phyloP scores from a whole-genome alignment of 306 rosid species.

The Cucumis cinereus region DNA sequence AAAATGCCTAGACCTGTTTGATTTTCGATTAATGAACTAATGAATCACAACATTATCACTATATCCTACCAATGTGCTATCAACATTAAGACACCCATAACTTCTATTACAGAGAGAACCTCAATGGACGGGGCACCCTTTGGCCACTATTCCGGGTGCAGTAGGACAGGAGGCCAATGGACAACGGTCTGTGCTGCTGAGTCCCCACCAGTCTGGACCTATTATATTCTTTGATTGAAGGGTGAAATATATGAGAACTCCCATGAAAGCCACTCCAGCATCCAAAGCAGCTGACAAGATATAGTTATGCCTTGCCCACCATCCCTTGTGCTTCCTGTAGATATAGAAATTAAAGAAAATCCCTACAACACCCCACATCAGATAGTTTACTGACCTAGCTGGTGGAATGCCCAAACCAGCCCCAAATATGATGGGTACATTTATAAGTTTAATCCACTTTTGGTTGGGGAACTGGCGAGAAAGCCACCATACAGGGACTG shows the following conservation, averaged over 20 bases:
- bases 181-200: slow-evolving; percentile 31
- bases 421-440: slow-evolving; percentile 18
- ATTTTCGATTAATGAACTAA: background rate
- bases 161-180: slow-evolving; percentile 11
- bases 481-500: slow-evolving; percentile 23
- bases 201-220: slow-evolving; percentile 65
- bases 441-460: slow-evolving; percentile 22
- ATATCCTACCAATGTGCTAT: background rate
- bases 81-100: background rate
- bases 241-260: slow-evolving; percentile 35
- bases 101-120: background rate
- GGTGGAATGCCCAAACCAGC: slow-evolving; percentile 15
- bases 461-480: slow-evolving; percentile 16
- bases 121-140: slow-evolving; percentile 50
- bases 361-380: slow-evolving; percentile 23
- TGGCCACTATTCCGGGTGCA: slow-evolving; percentile 22
- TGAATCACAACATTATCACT: background rate
- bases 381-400: slow-evolving; percentile 17
- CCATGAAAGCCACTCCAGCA: slow-evolving; percentile 62
- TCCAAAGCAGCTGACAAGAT: slow-evolving; percentile 62
- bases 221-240: slow-evolving; percentile 22
- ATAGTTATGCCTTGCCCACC: slow-evolving; percentile 73
- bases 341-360: slow-evolving; percentile 22
- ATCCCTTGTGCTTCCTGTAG: slow-evolving; percentile 18
- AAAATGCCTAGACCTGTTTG: background rate